phyloP scores from a whole-genome alignment of 768 basidiomycete species.

The Dentipellis fragilis region DNA sequence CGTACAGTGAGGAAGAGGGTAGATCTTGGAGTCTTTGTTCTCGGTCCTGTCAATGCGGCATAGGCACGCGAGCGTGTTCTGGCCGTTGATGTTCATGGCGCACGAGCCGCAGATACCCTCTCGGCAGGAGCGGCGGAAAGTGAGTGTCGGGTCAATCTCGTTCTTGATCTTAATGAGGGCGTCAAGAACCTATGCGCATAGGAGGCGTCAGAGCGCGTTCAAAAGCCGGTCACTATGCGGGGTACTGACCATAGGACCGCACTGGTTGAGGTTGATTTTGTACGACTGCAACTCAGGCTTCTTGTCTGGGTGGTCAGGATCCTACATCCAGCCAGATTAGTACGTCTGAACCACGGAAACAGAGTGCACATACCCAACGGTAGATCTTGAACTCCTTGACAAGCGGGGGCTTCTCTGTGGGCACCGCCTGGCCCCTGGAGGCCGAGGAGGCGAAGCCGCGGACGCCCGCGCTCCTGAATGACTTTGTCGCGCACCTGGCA shows the following conservation, averaged over 20 bases:
- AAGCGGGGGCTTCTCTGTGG: constrained; percentile 55
- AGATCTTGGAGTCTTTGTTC: constrained; percentile 77
- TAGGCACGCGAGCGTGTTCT: constrained; percentile 95
- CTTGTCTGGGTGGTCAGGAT: constrained; percentile 88
- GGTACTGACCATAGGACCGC: constrained; percentile 78
- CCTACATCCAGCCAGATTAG: constrained; percentile 32
- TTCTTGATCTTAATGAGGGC: constrained; percentile 99
- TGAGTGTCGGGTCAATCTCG: constrained; percentile 92
- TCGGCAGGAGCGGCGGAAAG: constrained; percentile 87
- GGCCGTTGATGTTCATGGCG: constrained; percentile 98
- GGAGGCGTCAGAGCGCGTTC: neutral
- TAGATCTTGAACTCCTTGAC: constrained; percentile 98
- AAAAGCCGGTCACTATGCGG: constrained; percentile 1
- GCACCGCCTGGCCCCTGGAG: constrained; percentile 29
- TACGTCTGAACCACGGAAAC: neutral
- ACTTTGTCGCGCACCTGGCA: constrained; percentile 1
- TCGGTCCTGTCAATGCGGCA: constrained; percentile 83
- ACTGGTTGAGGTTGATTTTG: constrained; percentile 86
- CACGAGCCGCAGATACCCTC: constrained; percentile 98
- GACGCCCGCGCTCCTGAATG: neutral
- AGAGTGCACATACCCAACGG: constrained; percentile 69
- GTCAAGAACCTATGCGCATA: constrained; percentile 55
- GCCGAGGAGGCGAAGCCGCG: constrained; percentile 22
- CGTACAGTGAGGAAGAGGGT: constrained; percentile 95
- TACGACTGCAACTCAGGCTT: constrained; percentile 90